Evolutionary conservation across 225 moss, liverwort and hornwort species (phyloP), one percentile per base, ranked within the genome.

Genomic region (Ulota crispa): DNA sequence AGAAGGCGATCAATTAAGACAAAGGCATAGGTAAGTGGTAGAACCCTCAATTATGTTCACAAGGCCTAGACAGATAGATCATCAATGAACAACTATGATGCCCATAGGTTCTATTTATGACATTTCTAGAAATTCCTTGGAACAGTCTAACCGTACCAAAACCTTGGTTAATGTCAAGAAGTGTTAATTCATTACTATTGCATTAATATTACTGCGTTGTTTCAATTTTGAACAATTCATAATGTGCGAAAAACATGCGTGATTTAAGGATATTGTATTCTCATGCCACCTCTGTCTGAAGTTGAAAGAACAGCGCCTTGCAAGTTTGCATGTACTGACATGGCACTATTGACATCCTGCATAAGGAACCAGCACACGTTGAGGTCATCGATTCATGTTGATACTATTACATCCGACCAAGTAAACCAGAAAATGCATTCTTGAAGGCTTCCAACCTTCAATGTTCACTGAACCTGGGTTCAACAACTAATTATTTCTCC

Each of bases 181-280:
- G 0, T 43, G 18, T 50, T 16, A 5, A 50, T 50, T 18, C 18
- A 50, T 50, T 18, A 50, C 18, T 50, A 50, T 50, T 50, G 50
- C 50, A 50, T 50, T 50, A 53, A 54, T 16, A 42, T 15, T 15
- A 42, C 52, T 63, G 47, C 27, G 32, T 54, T 21, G 31, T 32
- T 42, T 32, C 28, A 15, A 30, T 37, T 50, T 39, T 45, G 24
- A 54, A 43, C 71, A 54, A 70, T 19, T 75, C 20, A 60, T 37
- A 37, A 20, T 60, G 9, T 47, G 27, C 61, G 10, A 68, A 74
- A 52, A 61, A 37, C 47, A 66, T 55, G 23, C 34, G 14, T 59
- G 13, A 1, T 67, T 57, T 31, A 50, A 95, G 95, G 97, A 95
- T 97, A 97, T 94, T 97, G 95, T 90, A 97, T 97, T 95, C 95